Evolutionary conservation across 179 eudicot genomes (phyloP).

Genomic region (Silene noctiflora): DNA sequence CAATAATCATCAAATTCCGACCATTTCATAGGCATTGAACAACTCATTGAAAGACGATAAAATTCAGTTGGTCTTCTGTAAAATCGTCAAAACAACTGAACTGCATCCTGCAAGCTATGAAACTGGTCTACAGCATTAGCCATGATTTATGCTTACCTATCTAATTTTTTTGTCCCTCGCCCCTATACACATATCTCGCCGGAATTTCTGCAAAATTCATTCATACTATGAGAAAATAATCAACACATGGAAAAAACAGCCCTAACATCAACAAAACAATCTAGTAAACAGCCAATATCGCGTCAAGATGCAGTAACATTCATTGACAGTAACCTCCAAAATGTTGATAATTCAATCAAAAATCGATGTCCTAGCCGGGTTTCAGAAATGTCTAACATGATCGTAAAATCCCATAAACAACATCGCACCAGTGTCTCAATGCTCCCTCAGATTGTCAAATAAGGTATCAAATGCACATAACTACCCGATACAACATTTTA

Average conservation of each 20-base stretch:
- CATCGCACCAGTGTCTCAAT: no score
- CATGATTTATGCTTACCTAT: slow-evolving; percentile 26
- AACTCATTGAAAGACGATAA: neutral
- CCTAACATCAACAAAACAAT: neutral
- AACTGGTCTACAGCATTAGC: no score
- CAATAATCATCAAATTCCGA: slow-evolving; percentile 37
- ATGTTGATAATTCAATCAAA: no score
- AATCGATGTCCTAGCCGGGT: no score
- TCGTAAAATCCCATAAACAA: no score
- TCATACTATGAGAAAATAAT: slow-evolving; percentile 8
- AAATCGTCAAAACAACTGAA: neutral
- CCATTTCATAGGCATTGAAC: neutral
- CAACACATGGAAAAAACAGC: neutral
- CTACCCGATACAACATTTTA: no score
- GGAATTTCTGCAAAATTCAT: slow-evolving; percentile 44
- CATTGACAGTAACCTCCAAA: no score
- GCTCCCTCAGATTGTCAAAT: no score
- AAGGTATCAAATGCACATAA: no score
- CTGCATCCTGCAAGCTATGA: neutral
- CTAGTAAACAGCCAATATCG: neutral
- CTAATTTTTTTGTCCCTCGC: slow-evolving; percentile 57
- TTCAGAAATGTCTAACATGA: no score
- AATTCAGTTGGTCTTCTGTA: neutral
- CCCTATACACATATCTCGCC: slow-evolving; percentile 67
- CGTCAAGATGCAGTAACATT: no score